Conservation (phyloP, 2,329 filamentous ascomycete species). For the Chaetomium sp. region DNA sequence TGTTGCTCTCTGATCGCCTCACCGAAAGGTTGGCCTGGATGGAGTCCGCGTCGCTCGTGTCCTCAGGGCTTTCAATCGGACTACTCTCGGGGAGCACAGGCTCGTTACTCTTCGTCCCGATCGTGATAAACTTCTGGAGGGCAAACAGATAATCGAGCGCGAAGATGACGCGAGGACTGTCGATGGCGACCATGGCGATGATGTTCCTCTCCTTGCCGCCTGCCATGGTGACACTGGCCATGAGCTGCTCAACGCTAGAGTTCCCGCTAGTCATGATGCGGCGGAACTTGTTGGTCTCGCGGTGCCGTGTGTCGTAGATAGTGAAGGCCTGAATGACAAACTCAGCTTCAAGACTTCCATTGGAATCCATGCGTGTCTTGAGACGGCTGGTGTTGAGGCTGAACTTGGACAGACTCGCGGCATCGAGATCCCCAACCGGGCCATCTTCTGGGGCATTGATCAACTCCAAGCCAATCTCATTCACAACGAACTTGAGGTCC, state of each 20-base stretch:
- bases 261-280: slow-evolving; percentile 98
- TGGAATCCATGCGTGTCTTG: slow-evolving; percentile 88
- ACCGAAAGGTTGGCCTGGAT: slow-evolving; percentile 42
- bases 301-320: slow-evolving; percentile 82
- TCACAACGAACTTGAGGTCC: slow-evolving; percentile 83
- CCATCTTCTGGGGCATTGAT: slow-evolving; percentile 68
- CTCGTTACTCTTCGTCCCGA: slow-evolving; percentile 63
- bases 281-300: slow-evolving; percentile 89
- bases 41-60: slow-evolving; percentile 52
- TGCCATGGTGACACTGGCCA: slow-evolving; percentile 93
- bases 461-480: slow-evolving; percentile 81
- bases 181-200: slow-evolving; percentile 87
- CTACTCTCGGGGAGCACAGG: slow-evolving; percentile 45
- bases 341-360: slow-evolving; percentile 87
- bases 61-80: slow-evolving; percentile 50
- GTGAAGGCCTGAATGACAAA: slow-evolving; percentile 91
- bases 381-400: slow-evolving; percentile 87
- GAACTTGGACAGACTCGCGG: slow-evolving; percentile 84
- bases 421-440: slow-evolving; percentile 71
- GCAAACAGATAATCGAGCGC: slow-evolving; percentile 93
- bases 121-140: slow-evolving; percentile 73
- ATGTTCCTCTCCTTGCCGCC: slow-evolving; percentile 73
- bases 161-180: slow-evolving; percentile 91
- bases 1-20: slow-evolving; percentile 29
- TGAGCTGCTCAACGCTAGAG: slow-evolving; percentile 92